Evolutionary conservation across 805 yeast genomes (phyloP).

Genomic region (Komagataella pseudopastoris): DNA sequence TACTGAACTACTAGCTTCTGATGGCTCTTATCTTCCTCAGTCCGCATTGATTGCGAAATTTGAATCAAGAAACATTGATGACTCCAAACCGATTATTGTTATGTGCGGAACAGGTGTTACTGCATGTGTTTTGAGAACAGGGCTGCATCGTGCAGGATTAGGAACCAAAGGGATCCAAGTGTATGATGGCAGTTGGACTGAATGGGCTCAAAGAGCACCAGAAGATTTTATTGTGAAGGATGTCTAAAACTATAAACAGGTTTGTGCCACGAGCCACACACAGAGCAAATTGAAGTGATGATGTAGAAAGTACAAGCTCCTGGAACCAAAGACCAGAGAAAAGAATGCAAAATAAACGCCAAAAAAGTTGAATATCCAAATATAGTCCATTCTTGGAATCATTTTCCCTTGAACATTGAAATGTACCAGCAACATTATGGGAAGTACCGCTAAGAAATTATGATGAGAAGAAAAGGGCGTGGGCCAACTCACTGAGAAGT

Average conservation of each 20-base stretch:
- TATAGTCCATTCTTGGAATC: slow-evolving; percentile 23
- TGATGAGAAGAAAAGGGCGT: slow-evolving; percentile 84
- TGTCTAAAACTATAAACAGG: slow-evolving; percentile 12
- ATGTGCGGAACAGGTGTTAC: slow-evolving; percentile 97
- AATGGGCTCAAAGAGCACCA: slow-evolving; percentile 73
- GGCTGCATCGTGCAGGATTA: slow-evolving; percentile 42
- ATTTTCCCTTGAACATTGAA: slow-evolving; percentile 33
- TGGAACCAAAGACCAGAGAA: slow-evolving; percentile 58
- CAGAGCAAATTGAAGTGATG: slow-evolving; percentile 56
- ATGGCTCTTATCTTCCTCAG: slow-evolving; percentile 2
- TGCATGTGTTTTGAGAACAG: slow-evolving; percentile 76
- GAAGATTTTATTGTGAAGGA: slow-evolving; percentile 34
- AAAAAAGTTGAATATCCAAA: slow-evolving; percentile 18
- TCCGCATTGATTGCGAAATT: slow-evolving; percentile 29
- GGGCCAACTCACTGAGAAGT: slow-evolving; percentile 62
- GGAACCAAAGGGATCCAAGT: slow-evolving; percentile 33
- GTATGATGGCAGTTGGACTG: slow-evolving; percentile 87
- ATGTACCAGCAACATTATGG: slow-evolving; percentile 50
- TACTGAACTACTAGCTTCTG: slow-evolving; percentile 33
- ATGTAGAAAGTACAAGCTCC: slow-evolving; percentile 79
- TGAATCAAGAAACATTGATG: slow-evolving; percentile 22
- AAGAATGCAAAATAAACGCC: slow-evolving; percentile 46
- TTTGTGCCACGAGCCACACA: slow-evolving; percentile 36
- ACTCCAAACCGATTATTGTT: slow-evolving; percentile 56
- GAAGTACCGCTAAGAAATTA: slow-evolving; percentile 63